Base-by-base conservation (phyloP, 768 basidiomycete species). In the Boletus rufocinnamomeus region DNA sequence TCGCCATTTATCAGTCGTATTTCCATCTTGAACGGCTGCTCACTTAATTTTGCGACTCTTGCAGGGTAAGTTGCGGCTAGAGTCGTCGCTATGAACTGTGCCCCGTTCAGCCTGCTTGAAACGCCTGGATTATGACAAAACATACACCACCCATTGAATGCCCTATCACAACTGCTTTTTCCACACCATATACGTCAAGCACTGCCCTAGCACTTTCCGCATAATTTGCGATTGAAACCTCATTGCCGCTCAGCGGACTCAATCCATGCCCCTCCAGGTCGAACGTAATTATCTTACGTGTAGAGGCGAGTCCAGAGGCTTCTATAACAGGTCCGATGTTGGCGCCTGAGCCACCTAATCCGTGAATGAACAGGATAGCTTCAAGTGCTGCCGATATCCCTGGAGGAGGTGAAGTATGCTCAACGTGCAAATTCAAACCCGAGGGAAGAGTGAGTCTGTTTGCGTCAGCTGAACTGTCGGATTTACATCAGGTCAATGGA, bases 211-310 rank as follows among this genome's bases (percentile, higher is more conserved):
- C 59, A 45, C 55, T 52, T 56, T 59, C 57, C 55, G 62, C 54
- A 54, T 54, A 61, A 49, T 54, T 58, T 3, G 48, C 64, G 56
- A 64, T 47, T 1, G 52, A 37, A 25, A 54, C 23, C 43, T 59
- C 59, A 56, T 65, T 54, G 38, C 62, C 59, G 59, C 55, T 55
- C 58, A 55, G 34, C 28, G 63, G 54, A 38, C 52, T 59, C 57
- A 58, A 50, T 5, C 60, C 43, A n/a, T 58, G 43, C 19, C 50
- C 38, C 44, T 66, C 47, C 6, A 46, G 38, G 47, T 50, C 56
- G 19, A 58, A 63, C 67, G 54, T 63, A 58, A 66, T 55, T 2
- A 53, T 49, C 23, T 58, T 57, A 66, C 55, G 61, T 61, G 53
- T 54, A 32, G 45, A 43, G 17, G 49, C 32, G 14, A 57, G 50